Evolutionary conservation across 1,139 yeast species (phyloP).

Genomic region (Debaryomyces psychrophilus): DNA sequence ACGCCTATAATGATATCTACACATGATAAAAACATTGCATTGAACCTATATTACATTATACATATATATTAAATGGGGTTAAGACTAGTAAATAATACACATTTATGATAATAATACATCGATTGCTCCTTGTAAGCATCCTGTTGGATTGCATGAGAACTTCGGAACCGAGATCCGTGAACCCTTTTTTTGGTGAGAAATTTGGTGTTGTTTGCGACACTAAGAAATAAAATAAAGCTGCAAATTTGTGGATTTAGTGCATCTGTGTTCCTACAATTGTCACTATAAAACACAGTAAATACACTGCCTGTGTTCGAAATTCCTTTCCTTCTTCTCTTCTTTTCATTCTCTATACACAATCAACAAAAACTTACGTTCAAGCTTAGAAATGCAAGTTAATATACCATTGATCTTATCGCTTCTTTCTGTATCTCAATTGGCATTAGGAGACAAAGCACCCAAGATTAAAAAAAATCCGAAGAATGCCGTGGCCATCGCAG

Average conservation of each 20-base stretch:
- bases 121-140: not conserved
- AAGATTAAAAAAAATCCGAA: constrained; percentile 45
- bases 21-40: constrained; percentile 3
- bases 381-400: constrained; percentile 9
- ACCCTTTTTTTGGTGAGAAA: not conserved
- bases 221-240: constrained; percentile 10
- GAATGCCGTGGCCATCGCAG: constrained; percentile 58
- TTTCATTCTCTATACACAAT: constrained; percentile 4
- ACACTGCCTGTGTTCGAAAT: not conserved
- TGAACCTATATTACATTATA: constrained; percentile 1
- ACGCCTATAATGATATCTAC: not conserved
- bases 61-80: not conserved
- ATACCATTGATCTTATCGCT: constrained; percentile 11
- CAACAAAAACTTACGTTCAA: constrained; percentile 5
- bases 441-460: constrained; percentile 42
- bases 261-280: constrained; percentile 4
- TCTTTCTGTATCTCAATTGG: constrained; percentile 12
- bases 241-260: constrained; percentile 12
- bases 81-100: not conserved
- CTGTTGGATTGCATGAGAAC: not conserved
- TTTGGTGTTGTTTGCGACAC: constrained; percentile 7
- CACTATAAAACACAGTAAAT: constrained; percentile 6
- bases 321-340: not conserved
- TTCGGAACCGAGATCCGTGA: not conserved
- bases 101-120: not conserved